These are phyloP conservation scores for Fraxinus dipetala DNA, from an alignment of 305 asterid genomes.

Conservation along the genomic window DNA sequence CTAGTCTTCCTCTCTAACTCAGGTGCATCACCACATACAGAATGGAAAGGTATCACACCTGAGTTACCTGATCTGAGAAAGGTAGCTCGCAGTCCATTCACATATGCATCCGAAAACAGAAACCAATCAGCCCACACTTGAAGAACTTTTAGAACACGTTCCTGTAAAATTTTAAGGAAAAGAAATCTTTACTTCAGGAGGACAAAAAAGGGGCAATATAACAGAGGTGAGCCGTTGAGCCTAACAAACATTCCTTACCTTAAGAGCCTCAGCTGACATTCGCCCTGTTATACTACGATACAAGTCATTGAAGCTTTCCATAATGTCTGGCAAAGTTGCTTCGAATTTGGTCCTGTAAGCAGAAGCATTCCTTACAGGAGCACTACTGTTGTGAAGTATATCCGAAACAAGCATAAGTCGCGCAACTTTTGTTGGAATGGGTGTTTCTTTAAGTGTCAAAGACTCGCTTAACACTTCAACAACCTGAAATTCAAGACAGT, in stretches of 20 bases:
- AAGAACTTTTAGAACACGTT: slow-evolving; percentile 53
- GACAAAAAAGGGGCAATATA: slow-evolving; percentile 4
- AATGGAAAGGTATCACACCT: slow-evolving; percentile 78
- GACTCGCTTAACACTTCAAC: slow-evolving; percentile 99
- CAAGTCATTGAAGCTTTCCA: slow-evolving; percentile 60
- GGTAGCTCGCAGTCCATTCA: slow-evolving; percentile 89
- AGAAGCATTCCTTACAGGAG: slow-evolving; percentile 95
- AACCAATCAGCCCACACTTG: slow-evolving; percentile 66
- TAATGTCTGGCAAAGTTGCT: slow-evolving; percentile 56
- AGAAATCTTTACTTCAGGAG: slow-evolving; percentile 22
- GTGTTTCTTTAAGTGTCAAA: slow-evolving; percentile 94
- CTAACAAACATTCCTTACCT: slow-evolving; percentile 43
- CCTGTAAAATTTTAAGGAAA: slow-evolving; percentile 30
- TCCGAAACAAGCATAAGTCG: slow-evolving; percentile 99
- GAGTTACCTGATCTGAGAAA: slow-evolving; percentile 84
- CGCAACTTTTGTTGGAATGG: slow-evolving; percentile 96
- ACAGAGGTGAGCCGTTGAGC: slow-evolving; percentile 39
- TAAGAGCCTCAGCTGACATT: slow-evolving; percentile 95
- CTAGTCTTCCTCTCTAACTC: slow-evolving; percentile 39
- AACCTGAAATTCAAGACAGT: slow-evolving; percentile 43
- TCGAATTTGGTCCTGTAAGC: slow-evolving; percentile 95
- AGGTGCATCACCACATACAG: slow-evolving; percentile 65
- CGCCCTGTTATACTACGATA: slow-evolving; percentile 84
- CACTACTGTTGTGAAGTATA: slow-evolving; percentile 96
- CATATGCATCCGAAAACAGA: slow-evolving; percentile 60